These are phyloP conservation scores for Skeletonema tropicum DNA, from an alignment of 108 stramenopile genomes.

Conservation along the genomic window DNA sequence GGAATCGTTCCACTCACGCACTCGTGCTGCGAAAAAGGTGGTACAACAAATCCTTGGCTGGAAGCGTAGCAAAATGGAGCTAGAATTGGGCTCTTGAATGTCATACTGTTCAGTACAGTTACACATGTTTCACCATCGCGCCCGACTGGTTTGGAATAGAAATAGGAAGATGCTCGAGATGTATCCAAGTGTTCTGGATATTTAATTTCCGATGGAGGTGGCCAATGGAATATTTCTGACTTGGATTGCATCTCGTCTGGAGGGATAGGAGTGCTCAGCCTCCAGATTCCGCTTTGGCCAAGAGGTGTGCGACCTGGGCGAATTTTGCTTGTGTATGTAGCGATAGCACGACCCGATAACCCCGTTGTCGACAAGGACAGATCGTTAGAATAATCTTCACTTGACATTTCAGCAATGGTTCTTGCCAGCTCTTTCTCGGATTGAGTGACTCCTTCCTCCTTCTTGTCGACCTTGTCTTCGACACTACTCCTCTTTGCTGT, in stretches of 20 bases:
- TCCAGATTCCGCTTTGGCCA: constrained; percentile 39
- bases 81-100: constrained; percentile 47
- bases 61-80: constrained; percentile 37
- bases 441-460: not conserved
- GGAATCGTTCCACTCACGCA: constrained; percentile 32
- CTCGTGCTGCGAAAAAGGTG: constrained; percentile 44
- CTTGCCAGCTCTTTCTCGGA: not conserved
- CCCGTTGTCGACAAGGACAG: constrained; percentile 6
- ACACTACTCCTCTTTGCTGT: not conserved
- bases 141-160: constrained; percentile 33
- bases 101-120: constrained; percentile 28
- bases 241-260: not conserved
- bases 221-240: constrained; percentile 13
- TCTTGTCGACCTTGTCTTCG: not conserved
- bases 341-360: constrained; percentile 37
- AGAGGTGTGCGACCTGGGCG: constrained; percentile 36
- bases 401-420: too few species aligned
- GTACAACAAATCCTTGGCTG: constrained; percentile 26
- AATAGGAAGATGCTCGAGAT: constrained; percentile 31
- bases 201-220: constrained; percentile 15
- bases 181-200: constrained; percentile 30
- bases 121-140: constrained; percentile 29
- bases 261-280: constrained; percentile 23
- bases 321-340: constrained; percentile 25
- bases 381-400: not conserved